Base-by-base conservation (phyloP, 805 yeast genomes). In the Barnettozyma californica region DNA sequence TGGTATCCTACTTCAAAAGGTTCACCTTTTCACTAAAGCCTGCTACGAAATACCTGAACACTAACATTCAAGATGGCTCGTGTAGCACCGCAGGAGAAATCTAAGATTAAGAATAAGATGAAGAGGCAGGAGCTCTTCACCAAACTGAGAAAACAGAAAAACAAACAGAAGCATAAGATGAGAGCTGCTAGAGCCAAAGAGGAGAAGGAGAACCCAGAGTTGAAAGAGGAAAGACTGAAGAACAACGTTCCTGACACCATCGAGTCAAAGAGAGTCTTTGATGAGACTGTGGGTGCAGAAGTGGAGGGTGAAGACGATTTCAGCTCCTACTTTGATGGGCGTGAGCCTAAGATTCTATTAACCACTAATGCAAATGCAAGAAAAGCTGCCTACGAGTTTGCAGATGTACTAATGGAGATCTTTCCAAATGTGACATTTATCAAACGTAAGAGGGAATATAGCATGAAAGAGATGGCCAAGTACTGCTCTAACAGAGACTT, bases 361-460 rank as follows among this genome's bases (percentile, higher is more conserved):
- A 94, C 99, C 8, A 94, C 99, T 8, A 89, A 83, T 66, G 87
- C 87, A 36, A 75, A 81, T 57, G 97, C 98, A 14, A 83, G 81
- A 59, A 87, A 87, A 62, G 78, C 79, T 36, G 97, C 96, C 0
- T 91, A 89, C 64, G 91, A 86, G 61, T 90, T 94, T 70, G 91
- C 96, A 9, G 94, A 91, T 53, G 75, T 85, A 48, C 70, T 94
- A 55, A 78, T 87, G 69, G 96, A 90, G 54, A 76, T 91, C 34
- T 68, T 94, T 36, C 98, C 98, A 34, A 84, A 87, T 58, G 79
- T 86, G 1, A 83, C 91, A 6, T 94, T 92, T 64, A 82, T 91
- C 51, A 89, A 91, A 67, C 78, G 99, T 50, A 89, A 90, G 61
- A 76, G 81, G 57, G 92, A 92, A 58, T 91, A 82, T 64, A 76